These are phyloP conservation scores for Protomyces inouyei DNA, from an alignment of 1,139 yeast genomes.

Conservation along the genomic window DNA sequence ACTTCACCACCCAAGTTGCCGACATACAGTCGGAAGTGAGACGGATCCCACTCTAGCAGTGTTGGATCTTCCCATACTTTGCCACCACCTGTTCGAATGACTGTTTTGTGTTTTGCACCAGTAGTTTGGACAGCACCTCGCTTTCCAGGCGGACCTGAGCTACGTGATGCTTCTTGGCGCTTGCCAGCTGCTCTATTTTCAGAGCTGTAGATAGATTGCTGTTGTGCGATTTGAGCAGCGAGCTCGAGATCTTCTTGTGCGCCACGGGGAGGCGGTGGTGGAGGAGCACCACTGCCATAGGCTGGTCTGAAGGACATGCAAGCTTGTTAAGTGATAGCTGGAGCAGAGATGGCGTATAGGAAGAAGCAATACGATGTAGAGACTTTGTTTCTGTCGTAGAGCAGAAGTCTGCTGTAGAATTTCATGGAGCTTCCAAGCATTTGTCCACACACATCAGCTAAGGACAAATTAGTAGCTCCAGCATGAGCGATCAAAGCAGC, in stretches of 20 bases:
- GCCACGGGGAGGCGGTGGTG: not conserved
- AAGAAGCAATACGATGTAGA: too few species aligned
- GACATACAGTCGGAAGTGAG: constrained; percentile 67
- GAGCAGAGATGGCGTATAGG: not conserved
- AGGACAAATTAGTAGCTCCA: not conserved
- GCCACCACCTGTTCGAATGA: constrained; percentile 47
- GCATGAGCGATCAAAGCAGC: not conserved
- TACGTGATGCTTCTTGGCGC: constrained; percentile 11
- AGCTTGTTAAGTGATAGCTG: not conserved
- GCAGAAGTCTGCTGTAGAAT: too few species aligned
- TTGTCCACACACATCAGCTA: too few species aligned
- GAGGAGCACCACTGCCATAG: not conserved
- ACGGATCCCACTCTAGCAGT: constrained; percentile 56
- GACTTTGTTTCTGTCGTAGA: too few species aligned
- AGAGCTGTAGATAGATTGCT: constrained; percentile 35
- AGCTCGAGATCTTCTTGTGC: constrained; percentile 1
- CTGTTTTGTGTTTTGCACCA: constrained; percentile 39
- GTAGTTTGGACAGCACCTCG: not conserved
- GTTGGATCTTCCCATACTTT: constrained; percentile 49
- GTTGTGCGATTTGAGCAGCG: constrained; percentile 36
- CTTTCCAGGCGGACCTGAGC: not conserved
- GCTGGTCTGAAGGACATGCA: not conserved
- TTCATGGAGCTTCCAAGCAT: too few species aligned
- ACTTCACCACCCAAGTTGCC: constrained; percentile 72
- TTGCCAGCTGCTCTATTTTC: constrained; percentile 28